Evolutionary conservation across 257 asterid species (phyloP), one percentile per base, ranked within the genome.

Genomic region (Eustoma russellianum): DNA sequence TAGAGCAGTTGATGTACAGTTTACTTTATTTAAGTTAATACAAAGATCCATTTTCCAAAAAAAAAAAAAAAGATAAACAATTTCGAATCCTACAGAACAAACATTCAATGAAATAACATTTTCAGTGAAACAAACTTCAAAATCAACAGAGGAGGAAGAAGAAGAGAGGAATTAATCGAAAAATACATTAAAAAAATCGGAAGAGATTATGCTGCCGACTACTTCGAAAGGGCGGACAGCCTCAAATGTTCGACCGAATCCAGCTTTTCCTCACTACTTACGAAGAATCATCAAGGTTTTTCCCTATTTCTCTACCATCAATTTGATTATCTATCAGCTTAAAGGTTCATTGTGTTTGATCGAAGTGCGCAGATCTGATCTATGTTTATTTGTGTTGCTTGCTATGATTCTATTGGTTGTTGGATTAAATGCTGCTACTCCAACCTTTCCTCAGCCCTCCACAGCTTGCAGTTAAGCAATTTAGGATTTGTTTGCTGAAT

Each of bases 251-350:
- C 94, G 98, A 52, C 79, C 87, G 64, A 80, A 64, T 74, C 73
- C 86, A 41, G 50, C 77, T 63, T 70, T 91, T 56, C 96, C 96
- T 59, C 94, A 80, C 61, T 91, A 91, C 66, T 89, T 91, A 59
- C 88, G 98, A 34, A 75, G 94, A 79, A 84, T 91, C 57, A 70
- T 91, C 85, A 87, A 91, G 96, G 98, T 86, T 68, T 13, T 57
- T 56, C 2, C 17, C 0, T 44, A 0, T 28, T 16, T 13, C 24
- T 44, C 30, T 12, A 5, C 9, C 43, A 7, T 11, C 30, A 35
- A 3, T 17, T 8, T 50, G 33, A 17, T 50, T 24, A 1, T 11
- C 8, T 19, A 17, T 35, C 7, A 7, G 2, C 58, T 6, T 17
- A 38, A 46, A 15, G 30, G 2, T 4, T 24, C 3, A n/a, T 5